Percentiles rank a stretch among this genome's conserved stretches.
Conservation (phyloP, 768 basidiomycete genomes). For the Kwoniella mangroviensis region DNA sequence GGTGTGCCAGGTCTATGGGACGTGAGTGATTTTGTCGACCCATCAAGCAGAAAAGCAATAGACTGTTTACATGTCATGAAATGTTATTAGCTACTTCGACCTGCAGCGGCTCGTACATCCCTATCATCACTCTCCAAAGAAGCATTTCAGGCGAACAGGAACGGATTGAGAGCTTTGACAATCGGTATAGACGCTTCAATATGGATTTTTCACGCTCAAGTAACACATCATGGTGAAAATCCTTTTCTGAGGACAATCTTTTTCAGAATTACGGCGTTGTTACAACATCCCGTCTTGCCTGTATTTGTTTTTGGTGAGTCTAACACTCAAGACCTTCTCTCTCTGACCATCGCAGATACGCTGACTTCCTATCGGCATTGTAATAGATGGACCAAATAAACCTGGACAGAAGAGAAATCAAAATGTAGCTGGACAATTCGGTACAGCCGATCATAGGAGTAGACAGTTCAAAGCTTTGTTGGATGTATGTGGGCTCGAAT, state of each 20-base stretch:
- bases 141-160: slow-evolving; percentile 72
- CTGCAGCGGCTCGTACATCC: slow-evolving; percentile 73
- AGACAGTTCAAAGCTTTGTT: slow-evolving; percentile 57
- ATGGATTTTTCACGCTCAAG: slow-evolving; percentile 64
- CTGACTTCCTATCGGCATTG: neutral
- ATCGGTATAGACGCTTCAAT: slow-evolving; percentile 79
- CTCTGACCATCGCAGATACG: too few relatives aligned
- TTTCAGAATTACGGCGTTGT: slow-evolving; percentile 80
- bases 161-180: slow-evolving; percentile 72
- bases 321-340: too few relatives aligned
- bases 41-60: neutral
- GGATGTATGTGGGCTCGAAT: slow-evolving; percentile 61
- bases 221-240: slow-evolving; percentile 68
- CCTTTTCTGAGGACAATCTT: slow-evolving; percentile 82
- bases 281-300: slow-evolving; percentile 74
- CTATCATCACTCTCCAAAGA: slow-evolving; percentile 77
- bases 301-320: slow-evolving; percentile 77
- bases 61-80: slow-evolving; percentile 2
- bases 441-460: slow-evolving; percentile 50
- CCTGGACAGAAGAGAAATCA: slow-evolving; percentile 74
- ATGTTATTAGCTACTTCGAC: slow-evolving; percentile 65
- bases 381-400: slow-evolving; percentile 72
- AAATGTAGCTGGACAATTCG: slow-evolving; percentile 48
- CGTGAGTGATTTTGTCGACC: slow-evolving; percentile 41
- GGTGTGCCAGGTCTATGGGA: slow-evolving; percentile 60